Conservation (phyloP, 2,329 filamentous ascomycete species). For the Decorospora gaudefroyi region DNA sequence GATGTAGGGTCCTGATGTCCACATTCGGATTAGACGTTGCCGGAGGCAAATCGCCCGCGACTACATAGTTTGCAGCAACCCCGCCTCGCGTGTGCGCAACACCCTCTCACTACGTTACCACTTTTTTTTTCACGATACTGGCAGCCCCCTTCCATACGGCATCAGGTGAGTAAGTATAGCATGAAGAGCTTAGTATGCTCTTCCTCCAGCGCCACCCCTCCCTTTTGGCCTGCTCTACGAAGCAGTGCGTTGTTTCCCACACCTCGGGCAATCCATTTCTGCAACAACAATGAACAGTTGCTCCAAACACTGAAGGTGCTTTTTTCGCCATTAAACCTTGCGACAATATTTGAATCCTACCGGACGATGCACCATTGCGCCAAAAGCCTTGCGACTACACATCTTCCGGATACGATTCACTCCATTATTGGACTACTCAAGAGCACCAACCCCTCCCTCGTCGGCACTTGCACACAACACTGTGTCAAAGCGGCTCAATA, state of each 20-base stretch:
- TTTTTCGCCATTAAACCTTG: slow-evolving; percentile 12
- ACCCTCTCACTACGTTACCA: slow-evolving; percentile 6
- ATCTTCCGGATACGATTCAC: not conserved
- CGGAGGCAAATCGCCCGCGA: slow-evolving; percentile 12
- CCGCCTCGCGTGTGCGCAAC: slow-evolving; percentile 31
- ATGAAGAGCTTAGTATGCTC: slow-evolving; percentile 11
- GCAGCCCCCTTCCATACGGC: not conserved
- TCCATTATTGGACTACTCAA: slow-evolving; percentile 14
- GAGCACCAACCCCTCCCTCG: slow-evolving; percentile 11
- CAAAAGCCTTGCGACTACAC: slow-evolving; percentile 16
- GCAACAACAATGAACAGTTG: slow-evolving; percentile 7
- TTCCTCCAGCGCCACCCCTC: slow-evolving; percentile 5
- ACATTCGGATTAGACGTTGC: slow-evolving; percentile 26
- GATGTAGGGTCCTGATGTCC: slow-evolving; percentile 37
- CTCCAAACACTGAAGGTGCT: slow-evolving; percentile 7
- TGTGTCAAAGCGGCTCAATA: not conserved
- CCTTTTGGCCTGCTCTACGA: slow-evolving; percentile 5
- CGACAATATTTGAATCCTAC: slow-evolving; percentile 8
- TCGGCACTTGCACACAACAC: not conserved
- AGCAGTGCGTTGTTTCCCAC: too few relatives aligned
- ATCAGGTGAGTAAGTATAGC: slow-evolving; percentile 11
- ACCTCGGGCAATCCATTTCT: slow-evolving; percentile 4
- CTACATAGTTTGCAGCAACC: slow-evolving; percentile 31
- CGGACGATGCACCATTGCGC: slow-evolving; percentile 7
- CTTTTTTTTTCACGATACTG: slow-evolving; percentile 5